Conservation (phyloP, 441 rosid genomes). For the Aquilaria agallochum region DNA sequence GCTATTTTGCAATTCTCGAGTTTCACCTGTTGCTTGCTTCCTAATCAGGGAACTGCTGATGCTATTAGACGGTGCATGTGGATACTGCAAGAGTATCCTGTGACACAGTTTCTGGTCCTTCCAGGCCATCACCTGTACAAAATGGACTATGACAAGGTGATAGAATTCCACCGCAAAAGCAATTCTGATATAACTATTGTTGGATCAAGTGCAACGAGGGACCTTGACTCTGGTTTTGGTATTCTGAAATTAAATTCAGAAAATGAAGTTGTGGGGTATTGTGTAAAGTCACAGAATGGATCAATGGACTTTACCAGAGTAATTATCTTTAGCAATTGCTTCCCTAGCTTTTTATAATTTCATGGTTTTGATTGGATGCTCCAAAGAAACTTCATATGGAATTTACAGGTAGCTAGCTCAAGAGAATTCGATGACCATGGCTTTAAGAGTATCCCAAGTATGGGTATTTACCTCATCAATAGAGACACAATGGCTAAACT, state of each 20-base stretch:
- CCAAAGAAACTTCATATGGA: slow-evolving; percentile 1
- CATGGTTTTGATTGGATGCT: slow-evolving; percentile 6
- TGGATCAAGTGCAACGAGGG: slow-evolving; percentile 35
- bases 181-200: slow-evolving; percentile 58
- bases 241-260: slow-evolving; percentile 41
- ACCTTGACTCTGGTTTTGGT: slow-evolving; percentile 50
- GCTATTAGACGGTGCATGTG: slow-evolving; percentile 84
- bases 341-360: neutral
- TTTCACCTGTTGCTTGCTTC: slow-evolving; percentile 1
- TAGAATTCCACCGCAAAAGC: slow-evolving; percentile 48
- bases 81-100: slow-evolving; percentile 75
- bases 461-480: slow-evolving; percentile 70
- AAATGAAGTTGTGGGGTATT: slow-evolving; percentile 39
- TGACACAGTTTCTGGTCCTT: slow-evolving; percentile 63
- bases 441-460: slow-evolving; percentile 31
- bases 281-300: slow-evolving; percentile 22
- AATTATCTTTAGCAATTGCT: slow-evolving; percentile 10
- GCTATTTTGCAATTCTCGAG: neutral
- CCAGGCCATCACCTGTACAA: slow-evolving; percentile 84
- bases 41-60: slow-evolving; percentile 72
- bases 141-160: slow-evolving; percentile 76
- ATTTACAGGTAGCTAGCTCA: slow-evolving; percentile 37
- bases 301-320: slow-evolving; percentile 22
- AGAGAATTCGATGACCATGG: slow-evolving; percentile 12
- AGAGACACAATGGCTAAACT: slow-evolving; percentile 53